Evolutionary conservation across 805 yeast species (phyloP).

Genomic region (Yamadazyma olivae): DNA sequence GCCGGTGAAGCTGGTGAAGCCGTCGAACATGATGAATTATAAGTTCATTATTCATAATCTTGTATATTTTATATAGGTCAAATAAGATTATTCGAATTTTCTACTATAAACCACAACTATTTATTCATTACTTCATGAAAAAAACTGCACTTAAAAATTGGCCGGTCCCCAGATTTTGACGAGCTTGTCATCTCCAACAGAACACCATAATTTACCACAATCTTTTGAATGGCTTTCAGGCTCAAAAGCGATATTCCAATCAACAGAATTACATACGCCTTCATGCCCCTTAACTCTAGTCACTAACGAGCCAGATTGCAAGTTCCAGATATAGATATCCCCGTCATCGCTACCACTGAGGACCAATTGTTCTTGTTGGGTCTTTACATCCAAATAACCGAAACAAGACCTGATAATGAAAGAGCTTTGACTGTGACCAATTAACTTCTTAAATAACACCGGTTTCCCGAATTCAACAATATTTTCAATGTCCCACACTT

Average conservation of each 20-base stretch:
- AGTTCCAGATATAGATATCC: conserved; percentile 73
- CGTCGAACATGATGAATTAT: conserved; percentile 39
- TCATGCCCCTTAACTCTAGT: conserved; percentile 60
- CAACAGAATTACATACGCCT: conserved; percentile 71
- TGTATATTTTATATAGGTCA: too few species aligned
- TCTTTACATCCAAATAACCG: conserved; percentile 49
- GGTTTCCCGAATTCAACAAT: conserved; percentile 30
- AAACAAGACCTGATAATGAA: conserved; percentile 74
- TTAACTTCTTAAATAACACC: conserved; percentile 56
- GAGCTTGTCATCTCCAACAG: conserved; percentile 78
- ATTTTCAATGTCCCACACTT: conserved; percentile 68
- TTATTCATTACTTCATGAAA: background rate
- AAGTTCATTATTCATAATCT: conserved; percentile 11
- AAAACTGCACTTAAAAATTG: background rate
- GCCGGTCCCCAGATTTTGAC: conserved; percentile 63
- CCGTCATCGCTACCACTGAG: conserved; percentile 87
- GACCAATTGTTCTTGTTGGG: conserved; percentile 56
- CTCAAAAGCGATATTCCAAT: conserved; percentile 51
- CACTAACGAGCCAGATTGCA: conserved; percentile 64
- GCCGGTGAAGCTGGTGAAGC: conserved; percentile 14
- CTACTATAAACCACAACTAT: too few species aligned
- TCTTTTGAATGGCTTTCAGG: conserved; percentile 17
- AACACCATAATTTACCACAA: conserved; percentile 60
- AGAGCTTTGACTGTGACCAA: conserved; percentile 70
- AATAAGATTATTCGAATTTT: too few species aligned